Conservation (phyloP, 495 filamentous ascomycete genomes). For the Hypoxylon perforatum region DNA sequence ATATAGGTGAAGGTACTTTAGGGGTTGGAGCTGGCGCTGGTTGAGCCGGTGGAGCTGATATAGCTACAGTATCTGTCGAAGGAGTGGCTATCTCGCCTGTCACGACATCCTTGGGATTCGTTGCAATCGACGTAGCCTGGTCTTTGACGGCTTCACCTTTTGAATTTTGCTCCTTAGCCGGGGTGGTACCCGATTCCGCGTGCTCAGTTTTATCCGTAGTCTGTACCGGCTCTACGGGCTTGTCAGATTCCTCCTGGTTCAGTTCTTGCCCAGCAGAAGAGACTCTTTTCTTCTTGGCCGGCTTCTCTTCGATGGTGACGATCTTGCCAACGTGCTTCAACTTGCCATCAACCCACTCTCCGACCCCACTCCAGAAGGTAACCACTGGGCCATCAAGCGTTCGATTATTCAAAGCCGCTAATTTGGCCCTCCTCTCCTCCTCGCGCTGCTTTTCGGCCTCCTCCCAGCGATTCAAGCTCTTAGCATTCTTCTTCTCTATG, state of each 20-base stretch:
- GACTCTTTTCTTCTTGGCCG: conserved; percentile 58
- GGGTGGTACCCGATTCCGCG: background rate
- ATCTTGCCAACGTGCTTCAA: conserved; percentile 78
- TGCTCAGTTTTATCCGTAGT: conserved; percentile 38
- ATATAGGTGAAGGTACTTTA: conserved; percentile 1
- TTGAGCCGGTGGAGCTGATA: conserved; percentile 3
- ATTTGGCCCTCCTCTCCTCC: conserved; percentile 81
- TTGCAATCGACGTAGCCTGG: background rate
- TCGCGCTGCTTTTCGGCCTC: conserved; percentile 86
- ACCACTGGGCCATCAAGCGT: conserved; percentile 90
- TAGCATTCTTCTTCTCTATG: conserved; percentile 84
- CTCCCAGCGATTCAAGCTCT: conserved; percentile 95
- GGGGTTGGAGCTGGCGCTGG: background rate
- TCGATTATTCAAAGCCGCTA: conserved; percentile 85
- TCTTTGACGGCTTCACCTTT: conserved; percentile 26
- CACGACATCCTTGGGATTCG: conserved; percentile 2
- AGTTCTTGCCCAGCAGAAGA: conserved; percentile 44
- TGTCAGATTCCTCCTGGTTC: conserved; percentile 46
- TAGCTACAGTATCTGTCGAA: background rate
- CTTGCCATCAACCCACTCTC: conserved; percentile 74
- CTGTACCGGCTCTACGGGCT: conserved; percentile 31
- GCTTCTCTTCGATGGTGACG: conserved; percentile 68
- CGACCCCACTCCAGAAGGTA: conserved; percentile 91
- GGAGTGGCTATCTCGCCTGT: conserved; percentile 5
- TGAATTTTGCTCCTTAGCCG: conserved; percentile 10